Percentiles rank a stretch among this genome's conserved stretches.
These are phyloP conservation scores for Biscutella laevigata DNA, from an alignment of 441 rosid species.

Conservation along the genomic window DNA sequence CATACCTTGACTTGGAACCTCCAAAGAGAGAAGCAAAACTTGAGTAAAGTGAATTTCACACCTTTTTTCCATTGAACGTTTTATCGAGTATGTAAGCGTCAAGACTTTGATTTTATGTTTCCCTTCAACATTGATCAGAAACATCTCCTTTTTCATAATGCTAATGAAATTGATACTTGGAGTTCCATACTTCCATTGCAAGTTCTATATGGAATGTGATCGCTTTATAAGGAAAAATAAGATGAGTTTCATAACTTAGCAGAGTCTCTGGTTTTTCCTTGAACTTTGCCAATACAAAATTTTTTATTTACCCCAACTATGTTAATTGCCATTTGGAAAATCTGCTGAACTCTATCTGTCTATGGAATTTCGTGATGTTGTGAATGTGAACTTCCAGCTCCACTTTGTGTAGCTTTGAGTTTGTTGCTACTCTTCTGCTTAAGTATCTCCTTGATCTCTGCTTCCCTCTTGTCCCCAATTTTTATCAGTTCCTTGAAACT, in stretches of 20 bases:
- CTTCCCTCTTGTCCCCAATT: conserved; percentile 70
- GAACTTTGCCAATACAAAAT: conserved; percentile 24
- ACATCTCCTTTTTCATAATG: conserved; percentile 6
- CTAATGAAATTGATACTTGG: conserved; percentile 13
- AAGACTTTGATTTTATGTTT: conserved; percentile 1
- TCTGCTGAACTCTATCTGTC: not conserved
- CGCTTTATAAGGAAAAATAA: not conserved
- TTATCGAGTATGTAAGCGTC: conserved; percentile 5
- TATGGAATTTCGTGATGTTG: conserved; percentile 8
- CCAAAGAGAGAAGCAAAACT: conserved; percentile 65
- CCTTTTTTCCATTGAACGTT: not conserved
- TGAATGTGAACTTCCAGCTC: conserved; percentile 32
- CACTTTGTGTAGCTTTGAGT: conserved; percentile 31
- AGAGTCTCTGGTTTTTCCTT: conserved; percentile 15
- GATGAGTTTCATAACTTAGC: not conserved
- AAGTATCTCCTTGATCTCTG: conserved; percentile 54
- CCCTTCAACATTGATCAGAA: conserved; percentile 9
- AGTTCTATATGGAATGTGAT: not conserved
- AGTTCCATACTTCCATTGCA: conserved; percentile 18
- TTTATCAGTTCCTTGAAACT: conserved; percentile 56
- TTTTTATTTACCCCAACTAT: conserved; percentile 20
- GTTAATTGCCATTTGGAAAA: conserved; percentile 11
- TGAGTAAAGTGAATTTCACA: conserved; percentile 30
- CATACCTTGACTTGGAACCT: conserved; percentile 72
- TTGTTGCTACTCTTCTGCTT: conserved; percentile 45